These are phyloP conservation scores for Cyclotella baltica DNA, from an alignment of 108 stramenopile genomes.

Conservation along the genomic window DNA sequence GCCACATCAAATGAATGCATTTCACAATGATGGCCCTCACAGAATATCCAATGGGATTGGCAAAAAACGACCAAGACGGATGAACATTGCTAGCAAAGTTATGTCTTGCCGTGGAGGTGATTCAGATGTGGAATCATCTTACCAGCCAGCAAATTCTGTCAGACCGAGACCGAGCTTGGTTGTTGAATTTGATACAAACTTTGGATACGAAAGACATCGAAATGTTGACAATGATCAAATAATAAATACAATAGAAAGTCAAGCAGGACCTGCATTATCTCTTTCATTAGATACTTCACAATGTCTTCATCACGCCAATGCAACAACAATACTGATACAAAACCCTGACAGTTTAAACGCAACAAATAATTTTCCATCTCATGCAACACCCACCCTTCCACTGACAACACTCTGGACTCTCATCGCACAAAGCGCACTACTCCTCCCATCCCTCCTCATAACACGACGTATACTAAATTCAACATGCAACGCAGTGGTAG, in stretches of 20 bases:
- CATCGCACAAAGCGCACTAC: slow-evolving; percentile 11
- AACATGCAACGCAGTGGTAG: slow-evolving; percentile 47
- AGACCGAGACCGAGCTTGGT: slow-evolving; percentile 16
- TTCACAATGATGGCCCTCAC: too few relatives aligned
- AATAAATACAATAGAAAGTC: slow-evolving; percentile 18
- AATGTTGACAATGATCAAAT: not conserved
- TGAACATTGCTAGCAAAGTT: not conserved
- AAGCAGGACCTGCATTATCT: not conserved
- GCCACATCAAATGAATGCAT: not conserved
- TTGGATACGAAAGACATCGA: not conserved
- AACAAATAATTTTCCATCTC: not conserved
- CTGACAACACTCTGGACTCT: not conserved
- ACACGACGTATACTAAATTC: slow-evolving; percentile 46
- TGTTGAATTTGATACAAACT: slow-evolving; percentile 35
- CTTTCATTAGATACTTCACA: not conserved
- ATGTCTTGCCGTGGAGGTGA: not conserved
- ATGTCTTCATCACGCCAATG: not conserved
- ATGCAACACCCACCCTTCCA: not conserved
- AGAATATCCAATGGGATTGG: too few relatives aligned
- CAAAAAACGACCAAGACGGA: not conserved
- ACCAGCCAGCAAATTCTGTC: not conserved
- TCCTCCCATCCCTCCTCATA: slow-evolving; percentile 46
- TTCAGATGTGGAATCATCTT: not conserved
- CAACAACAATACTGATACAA: slow-evolving; percentile 4
- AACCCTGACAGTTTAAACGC: not conserved